These are phyloP conservation scores for Teratosphaeriaceae sp. DNA, from an alignment of 2,329 filamentous ascomycete species.

Conservation along the genomic window DNA sequence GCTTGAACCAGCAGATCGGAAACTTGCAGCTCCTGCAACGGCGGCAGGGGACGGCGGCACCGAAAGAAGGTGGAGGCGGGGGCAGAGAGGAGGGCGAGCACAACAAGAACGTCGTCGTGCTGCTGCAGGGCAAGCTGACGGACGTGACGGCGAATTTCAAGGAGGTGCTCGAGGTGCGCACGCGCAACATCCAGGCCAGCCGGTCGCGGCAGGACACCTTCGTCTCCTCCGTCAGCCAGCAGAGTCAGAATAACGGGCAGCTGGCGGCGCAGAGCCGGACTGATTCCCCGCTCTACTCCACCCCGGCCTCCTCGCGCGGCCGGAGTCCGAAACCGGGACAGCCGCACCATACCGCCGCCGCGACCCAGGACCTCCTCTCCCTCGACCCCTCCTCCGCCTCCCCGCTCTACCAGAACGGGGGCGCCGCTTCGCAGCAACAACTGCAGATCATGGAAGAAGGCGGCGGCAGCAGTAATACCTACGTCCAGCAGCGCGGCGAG, in stretches of 20 bases:
- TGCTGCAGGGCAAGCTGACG: constrained; percentile 84
- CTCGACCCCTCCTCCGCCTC: constrained; percentile 39
- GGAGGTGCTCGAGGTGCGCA: constrained; percentile 90
- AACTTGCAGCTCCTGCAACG: constrained; percentile 70
- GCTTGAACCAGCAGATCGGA: constrained; percentile 79
- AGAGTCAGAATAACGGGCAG: constrained; percentile 6
- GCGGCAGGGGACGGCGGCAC: constrained; percentile 32
- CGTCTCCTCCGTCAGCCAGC: constrained; percentile 75
- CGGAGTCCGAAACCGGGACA: constrained; percentile 44
- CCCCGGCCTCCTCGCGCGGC: constrained; percentile 47
- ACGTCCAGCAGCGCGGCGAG: constrained; percentile 89
- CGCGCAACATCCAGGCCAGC: constrained; percentile 96
- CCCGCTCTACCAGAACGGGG: constrained; percentile 35
- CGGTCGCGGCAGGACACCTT: constrained; percentile 93
- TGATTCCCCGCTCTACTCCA: constrained; percentile 66
- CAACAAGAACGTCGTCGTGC: constrained; percentile 92
- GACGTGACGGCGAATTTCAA: constrained; percentile 96
- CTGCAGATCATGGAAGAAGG: constrained; percentile 85
- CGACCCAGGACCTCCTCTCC: constrained; percentile 43
- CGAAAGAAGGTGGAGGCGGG: constrained; percentile 26
- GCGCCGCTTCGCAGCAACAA: constrained; percentile 70
- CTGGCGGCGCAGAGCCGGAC: constrained; percentile 47
- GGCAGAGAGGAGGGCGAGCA: constrained; percentile 54
- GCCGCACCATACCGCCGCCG: constrained; percentile 3
- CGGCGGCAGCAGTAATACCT: constrained; percentile 68